These are phyloP conservation scores for Selaginella tamariscina DNA, from an alignment of 75 land plant genomes.

Conservation along the genomic window DNA sequence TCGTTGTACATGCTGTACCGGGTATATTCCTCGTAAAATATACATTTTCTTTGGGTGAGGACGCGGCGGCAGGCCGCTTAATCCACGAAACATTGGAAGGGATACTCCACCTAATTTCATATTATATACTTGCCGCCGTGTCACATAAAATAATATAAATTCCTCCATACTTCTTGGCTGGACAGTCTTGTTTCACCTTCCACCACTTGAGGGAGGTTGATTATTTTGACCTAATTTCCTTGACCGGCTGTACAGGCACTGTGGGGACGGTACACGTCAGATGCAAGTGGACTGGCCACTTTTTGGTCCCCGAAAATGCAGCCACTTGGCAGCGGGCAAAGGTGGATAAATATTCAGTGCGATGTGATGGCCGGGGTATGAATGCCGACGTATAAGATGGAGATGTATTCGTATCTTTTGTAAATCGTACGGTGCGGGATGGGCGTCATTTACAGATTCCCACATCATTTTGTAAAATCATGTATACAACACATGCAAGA, in stretches of 20 bases:
- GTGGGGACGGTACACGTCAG: background rate
- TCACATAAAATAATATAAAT: background rate
- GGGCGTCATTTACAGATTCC: too few species aligned
- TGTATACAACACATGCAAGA: too few species aligned
- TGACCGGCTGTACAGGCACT: background rate
- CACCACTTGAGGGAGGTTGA: background rate
- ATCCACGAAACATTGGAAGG: background rate
- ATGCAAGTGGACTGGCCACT: background rate
- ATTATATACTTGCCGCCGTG: too few species aligned
- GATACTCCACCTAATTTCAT: too few species aligned
- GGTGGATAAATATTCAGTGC: background rate
- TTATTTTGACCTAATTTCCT: background rate
- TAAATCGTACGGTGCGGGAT: too few species aligned
- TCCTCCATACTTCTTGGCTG: background rate
- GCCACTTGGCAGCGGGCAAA: too few species aligned
- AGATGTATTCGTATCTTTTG: too few species aligned
- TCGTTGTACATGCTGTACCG: background rate
- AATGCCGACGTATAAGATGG: too few species aligned
- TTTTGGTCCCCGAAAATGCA: background rate
- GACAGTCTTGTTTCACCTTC: background rate
- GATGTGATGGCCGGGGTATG: background rate
- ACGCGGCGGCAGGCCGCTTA: background rate
- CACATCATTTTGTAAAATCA: too few species aligned
- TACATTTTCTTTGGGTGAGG: background rate
- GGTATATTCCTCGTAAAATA: background rate